Evolutionary conservation across 345 rosid species (phyloP).

Genomic region (Camelina sativa): DNA sequence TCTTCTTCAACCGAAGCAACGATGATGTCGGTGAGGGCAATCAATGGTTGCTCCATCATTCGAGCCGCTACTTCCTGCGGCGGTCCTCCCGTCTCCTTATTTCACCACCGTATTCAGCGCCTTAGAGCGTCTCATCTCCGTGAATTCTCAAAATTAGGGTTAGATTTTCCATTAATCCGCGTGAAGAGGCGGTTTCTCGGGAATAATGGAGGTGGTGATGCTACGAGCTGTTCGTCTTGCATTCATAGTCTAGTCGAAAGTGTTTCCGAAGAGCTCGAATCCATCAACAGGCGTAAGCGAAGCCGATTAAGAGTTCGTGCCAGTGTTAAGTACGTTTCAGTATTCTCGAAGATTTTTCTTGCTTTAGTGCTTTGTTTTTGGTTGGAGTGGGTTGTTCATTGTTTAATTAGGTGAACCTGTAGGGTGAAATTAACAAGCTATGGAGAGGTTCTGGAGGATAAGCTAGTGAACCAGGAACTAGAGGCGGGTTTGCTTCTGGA

Average conservation of each 20-base stretch:
- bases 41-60: slow-evolving; percentile 52
- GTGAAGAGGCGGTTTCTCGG: slow-evolving; percentile 41
- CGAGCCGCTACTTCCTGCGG: slow-evolving; percentile 50
- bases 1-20: slow-evolving; percentile 9
- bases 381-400: slow-evolving; percentile 6
- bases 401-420: slow-evolving; percentile 41
- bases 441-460: slow-evolving; percentile 74
- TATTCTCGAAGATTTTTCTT: background rate
- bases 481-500: slow-evolving; percentile 80
- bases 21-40: slow-evolving; percentile 67
- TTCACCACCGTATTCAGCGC: slow-evolving; percentile 50
- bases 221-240: slow-evolving; percentile 49
- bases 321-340: slow-evolving; percentile 60
- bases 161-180: slow-evolving; percentile 30
- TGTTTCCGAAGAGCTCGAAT: slow-evolving; percentile 65
- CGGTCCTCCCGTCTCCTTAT: slow-evolving; percentile 50
- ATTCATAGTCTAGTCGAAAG: slow-evolving; percentile 66
- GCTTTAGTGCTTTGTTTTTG: background rate
- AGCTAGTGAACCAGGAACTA: slow-evolving; percentile 61
- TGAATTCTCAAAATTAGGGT: slow-evolving; percentile 44
- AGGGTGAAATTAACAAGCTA: slow-evolving; percentile 64
- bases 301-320: slow-evolving; percentile 54
- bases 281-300: slow-evolving; percentile 50
- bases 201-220: slow-evolving; percentile 11
- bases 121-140: slow-evolving; percentile 46